phyloP scores from a whole-genome alignment of 2,329 filamentous ascomycete species.

The Emmonsiellopsis sp. region DNA sequence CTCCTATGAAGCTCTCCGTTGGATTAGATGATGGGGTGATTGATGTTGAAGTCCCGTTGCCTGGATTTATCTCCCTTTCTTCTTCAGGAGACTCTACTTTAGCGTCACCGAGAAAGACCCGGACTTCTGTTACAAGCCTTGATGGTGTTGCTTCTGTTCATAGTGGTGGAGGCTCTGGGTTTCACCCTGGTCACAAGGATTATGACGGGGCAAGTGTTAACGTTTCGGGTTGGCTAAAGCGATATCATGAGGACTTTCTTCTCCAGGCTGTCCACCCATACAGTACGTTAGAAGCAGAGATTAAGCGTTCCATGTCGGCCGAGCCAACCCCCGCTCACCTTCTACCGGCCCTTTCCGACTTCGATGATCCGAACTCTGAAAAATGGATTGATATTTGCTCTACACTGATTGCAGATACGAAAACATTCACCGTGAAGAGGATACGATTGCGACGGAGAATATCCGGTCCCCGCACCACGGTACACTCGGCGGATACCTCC shows the following conservation, averaged over 20 bases:
- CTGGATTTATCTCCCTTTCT: slow-evolving; percentile 40
- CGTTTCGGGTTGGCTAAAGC: slow-evolving; percentile 48
- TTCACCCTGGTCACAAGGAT: slow-evolving; percentile 22
- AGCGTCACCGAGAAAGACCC: slow-evolving; percentile 33
- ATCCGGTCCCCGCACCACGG: slow-evolving; percentile 16
- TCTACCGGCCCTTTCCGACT: slow-evolving; percentile 23
- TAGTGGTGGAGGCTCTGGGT: slow-evolving; percentile 27
- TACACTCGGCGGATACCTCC: slow-evolving; percentile 15
- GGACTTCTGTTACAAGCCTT: slow-evolving; percentile 43
- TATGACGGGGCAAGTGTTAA: slow-evolving; percentile 41
- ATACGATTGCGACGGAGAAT: slow-evolving; percentile 43
- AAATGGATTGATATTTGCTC: slow-evolving; percentile 50
- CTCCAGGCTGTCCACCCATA: slow-evolving; percentile 51
- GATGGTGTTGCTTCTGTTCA: slow-evolving; percentile 39
- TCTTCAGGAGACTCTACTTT: slow-evolving; percentile 37
- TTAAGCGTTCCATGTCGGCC: slow-evolving; percentile 47
- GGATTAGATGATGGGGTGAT: slow-evolving; percentile 48
- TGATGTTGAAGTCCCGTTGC: slow-evolving; percentile 49
- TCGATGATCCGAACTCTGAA: slow-evolving; percentile 22
- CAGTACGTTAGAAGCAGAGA: slow-evolving; percentile 41
- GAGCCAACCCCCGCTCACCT: slow-evolving; percentile 35
- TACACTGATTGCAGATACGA: slow-evolving; percentile 47
- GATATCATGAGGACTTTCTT: slow-evolving; percentile 50
- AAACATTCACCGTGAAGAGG: slow-evolving; percentile 46
- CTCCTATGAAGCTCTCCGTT: slow-evolving; percentile 44